These are phyloP conservation scores for Abrus precatorius DNA, from an alignment of 306 rosid genomes.

Conservation along the genomic window DNA sequence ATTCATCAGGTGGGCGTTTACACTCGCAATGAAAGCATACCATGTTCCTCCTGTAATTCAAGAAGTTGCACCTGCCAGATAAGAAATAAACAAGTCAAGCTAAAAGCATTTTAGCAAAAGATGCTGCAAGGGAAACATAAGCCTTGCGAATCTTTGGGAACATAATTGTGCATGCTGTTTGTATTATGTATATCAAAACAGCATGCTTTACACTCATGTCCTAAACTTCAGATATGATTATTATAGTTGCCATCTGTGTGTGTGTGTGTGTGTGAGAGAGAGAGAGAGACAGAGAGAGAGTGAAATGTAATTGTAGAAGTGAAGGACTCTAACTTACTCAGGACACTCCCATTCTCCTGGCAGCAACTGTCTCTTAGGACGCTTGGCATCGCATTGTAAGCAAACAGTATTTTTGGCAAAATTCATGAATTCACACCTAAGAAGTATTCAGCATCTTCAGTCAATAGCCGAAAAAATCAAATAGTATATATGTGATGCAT, in stretches of 20 bases:
- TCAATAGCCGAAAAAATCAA: slow-evolving; percentile 42
- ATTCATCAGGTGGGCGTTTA: slow-evolving; percentile 91
- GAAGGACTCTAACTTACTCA: slow-evolving; percentile 70
- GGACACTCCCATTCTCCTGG: slow-evolving; percentile 99
- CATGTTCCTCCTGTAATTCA: slow-evolving; percentile 91
- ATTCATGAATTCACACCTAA: slow-evolving; percentile 99
- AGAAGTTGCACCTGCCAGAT: slow-evolving; percentile 93
- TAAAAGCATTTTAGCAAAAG: slow-evolving; percentile 37
- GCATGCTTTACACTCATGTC: slow-evolving; percentile 15
- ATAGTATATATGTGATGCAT: slow-evolving; percentile 15
- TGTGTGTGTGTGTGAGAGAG: neutral
- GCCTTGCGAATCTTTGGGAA: neutral
- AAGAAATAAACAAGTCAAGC: slow-evolving; percentile 38
- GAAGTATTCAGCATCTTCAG: slow-evolving; percentile 48
- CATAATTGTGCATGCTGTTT: slow-evolving; percentile 1
- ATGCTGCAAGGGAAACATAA: slow-evolving; percentile 11
- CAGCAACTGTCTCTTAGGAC: slow-evolving; percentile 95
- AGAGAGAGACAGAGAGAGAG: neutral
- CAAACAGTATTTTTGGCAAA: slow-evolving; percentile 88
- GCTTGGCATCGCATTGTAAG: slow-evolving; percentile 98
- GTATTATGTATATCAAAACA: slow-evolving; percentile 1
- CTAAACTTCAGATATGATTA: slow-evolving; percentile 24
- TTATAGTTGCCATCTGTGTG: neutral
- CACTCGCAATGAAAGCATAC: slow-evolving; percentile 97
- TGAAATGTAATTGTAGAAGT: slow-evolving; percentile 18